Evolutionary conservation across 176 grass and related monocot genomes (phyloP).

Genomic region (Paspalum vaginatum): DNA sequence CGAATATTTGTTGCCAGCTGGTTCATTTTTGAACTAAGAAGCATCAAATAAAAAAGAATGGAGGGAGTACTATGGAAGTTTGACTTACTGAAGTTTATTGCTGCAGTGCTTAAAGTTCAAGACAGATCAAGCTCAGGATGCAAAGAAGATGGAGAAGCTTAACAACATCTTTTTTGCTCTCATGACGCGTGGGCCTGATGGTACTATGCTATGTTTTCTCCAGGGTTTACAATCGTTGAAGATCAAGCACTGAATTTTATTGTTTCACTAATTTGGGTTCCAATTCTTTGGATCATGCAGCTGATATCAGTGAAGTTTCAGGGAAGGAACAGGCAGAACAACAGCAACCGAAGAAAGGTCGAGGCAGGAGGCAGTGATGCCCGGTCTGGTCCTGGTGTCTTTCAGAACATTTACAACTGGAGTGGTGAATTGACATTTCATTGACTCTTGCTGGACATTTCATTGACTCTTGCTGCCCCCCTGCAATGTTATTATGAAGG

Average conservation of each 20-base stretch:
- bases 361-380: constrained; percentile 77
- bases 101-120: constrained; percentile 92
- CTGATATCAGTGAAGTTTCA: constrained; percentile 84
- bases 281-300: constrained; percentile 39
- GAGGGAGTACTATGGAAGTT: neutral
- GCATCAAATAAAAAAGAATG: no score
- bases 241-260: neutral
- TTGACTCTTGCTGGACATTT: constrained; percentile 33
- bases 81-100: constrained; percentile 30
- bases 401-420: neutral
- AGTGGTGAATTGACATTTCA: constrained; percentile 30
- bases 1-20: no score
- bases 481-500: constrained; percentile 21
- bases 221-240: neutral
- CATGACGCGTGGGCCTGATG: constrained; percentile 91
- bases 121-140: constrained; percentile 95
- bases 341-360: constrained; percentile 84
- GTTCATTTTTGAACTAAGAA: no score
- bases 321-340: constrained; percentile 90
- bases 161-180: constrained; percentile 94
- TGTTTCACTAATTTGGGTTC: constrained; percentile 7
- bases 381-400: neutral
- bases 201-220: constrained; percentile 37
- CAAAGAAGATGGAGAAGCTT: constrained; percentile 99
- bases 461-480: neutral